Conservation (phyloP, 2,329 filamentous ascomycete species). For the Colletotrichum acutatum region DNA sequence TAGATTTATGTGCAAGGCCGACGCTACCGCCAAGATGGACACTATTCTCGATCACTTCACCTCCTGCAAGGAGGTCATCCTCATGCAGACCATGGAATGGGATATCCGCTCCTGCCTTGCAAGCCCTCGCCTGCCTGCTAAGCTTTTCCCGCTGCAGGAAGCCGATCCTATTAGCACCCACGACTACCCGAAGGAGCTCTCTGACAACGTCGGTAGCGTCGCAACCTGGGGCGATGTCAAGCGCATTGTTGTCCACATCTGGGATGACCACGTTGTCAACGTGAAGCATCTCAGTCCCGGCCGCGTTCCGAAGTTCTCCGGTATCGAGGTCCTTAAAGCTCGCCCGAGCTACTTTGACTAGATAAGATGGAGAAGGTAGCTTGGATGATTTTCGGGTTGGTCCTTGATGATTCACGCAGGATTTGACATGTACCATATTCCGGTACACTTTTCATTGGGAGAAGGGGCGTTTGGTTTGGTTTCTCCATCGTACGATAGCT, state of each 20-base stretch:
- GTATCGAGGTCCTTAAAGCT: constrained; percentile 29
- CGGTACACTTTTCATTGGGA: constrained; percentile 13
- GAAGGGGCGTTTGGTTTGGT: constrained; percentile 19
- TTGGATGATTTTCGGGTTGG: background rate
- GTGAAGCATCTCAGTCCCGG: constrained; percentile 1
- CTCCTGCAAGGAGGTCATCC: constrained; percentile 29
- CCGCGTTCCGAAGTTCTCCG: constrained; percentile 21
- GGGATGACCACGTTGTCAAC: constrained; percentile 19
- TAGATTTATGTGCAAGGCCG: constrained; percentile 24
- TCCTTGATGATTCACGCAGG: no score
- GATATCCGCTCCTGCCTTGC: constrained; percentile 19
- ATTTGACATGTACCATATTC: constrained; percentile 11
- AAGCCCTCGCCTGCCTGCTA: constrained; percentile 10
- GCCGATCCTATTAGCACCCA: constrained; percentile 28
- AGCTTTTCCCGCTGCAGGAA: constrained; percentile 10
- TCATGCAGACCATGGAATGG: constrained; percentile 29
- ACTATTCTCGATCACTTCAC: constrained; percentile 20
- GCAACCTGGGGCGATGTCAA: constrained; percentile 30
- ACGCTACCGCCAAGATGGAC: constrained; percentile 14
- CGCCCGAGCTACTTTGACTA: constrained; percentile 27
- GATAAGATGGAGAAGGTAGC: background rate
- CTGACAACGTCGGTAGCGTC: constrained; percentile 17
- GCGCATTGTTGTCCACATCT: constrained; percentile 17
- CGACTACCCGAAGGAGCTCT: constrained; percentile 20
- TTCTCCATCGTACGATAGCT: background rate